A percentile compares a stretch with the other conserved stretches of the same genome.
These are phyloP conservation scores for Vigna unguiculata DNA, from an alignment of 306 rosid genomes.

Conservation along the genomic window DNA sequence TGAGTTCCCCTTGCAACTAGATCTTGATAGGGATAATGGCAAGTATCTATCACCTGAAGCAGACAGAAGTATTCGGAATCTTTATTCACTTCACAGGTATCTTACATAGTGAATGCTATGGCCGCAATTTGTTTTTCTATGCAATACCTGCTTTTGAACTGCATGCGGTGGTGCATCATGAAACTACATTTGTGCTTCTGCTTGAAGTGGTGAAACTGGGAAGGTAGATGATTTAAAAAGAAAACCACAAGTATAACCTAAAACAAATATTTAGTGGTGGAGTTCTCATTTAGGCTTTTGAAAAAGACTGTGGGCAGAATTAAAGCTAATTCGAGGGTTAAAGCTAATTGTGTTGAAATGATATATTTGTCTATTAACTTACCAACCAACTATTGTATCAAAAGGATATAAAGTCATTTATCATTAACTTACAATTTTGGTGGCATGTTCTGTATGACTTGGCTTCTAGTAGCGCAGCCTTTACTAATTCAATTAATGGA, in stretches of 20 bases:
- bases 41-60: slow-evolving; percentile 92
- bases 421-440: no score
- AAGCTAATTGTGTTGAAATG: no score
- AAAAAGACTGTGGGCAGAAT: not conserved
- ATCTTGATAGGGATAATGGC: slow-evolving; percentile 92
- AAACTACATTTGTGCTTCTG: not conserved
- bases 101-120: slow-evolving; percentile 13
- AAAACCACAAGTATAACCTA: not conserved
- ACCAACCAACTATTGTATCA: no score
- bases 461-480: no score
- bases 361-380: no score
- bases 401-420: no score
- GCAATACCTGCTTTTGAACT: not conserved
- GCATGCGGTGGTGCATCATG: slow-evolving; percentile 5
- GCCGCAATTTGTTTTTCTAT: not conserved
- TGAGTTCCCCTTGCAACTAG: slow-evolving; percentile 93
- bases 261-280: not conserved
- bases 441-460: no score
- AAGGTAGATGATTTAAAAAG: slow-evolving; percentile 10
- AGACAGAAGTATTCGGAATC: slow-evolving; percentile 90
- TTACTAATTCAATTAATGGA: no score
- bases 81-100: slow-evolving; percentile 92
- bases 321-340: no score
- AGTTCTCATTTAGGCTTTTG: not conserved
- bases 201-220: slow-evolving; percentile 25